Base-by-base conservation (phyloP, 768 basidiomycete species). In the Tephrocybe sp. region DNA sequence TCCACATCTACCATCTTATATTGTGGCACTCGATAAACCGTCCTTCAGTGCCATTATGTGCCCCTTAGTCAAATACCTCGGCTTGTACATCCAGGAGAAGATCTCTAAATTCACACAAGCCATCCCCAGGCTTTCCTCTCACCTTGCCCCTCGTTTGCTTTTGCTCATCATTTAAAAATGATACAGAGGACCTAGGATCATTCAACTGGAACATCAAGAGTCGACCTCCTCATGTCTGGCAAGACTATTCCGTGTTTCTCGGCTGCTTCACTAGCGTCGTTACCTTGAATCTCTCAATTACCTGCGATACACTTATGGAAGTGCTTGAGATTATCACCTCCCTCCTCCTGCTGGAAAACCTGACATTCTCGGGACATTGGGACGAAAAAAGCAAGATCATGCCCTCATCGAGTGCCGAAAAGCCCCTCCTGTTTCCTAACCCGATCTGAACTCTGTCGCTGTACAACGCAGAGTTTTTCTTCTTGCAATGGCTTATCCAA, bases 141-240 rank as follows among this genome's bases (percentile, higher is more conserved):
- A 41, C 16, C 47, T 48, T n/a, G 28, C 21, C 22, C 38, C 39
- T 40, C 47, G 47, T 5, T 48, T 39, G n/a, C 30, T 48, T 15
- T n/a, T 9, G 4, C 27, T 48, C 1, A n/a, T 3, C 6, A 41
- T 48, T 4, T 8, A 27, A n/a, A 8, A 47, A 45, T 21, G 32
- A 45, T n/a, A 21, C 30, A 45, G 44, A 45, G 32, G 32, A 34
- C 9, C 21, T 5, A n/a, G 44, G 36, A 6, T 7, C 15, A 6
- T 35, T 22, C 15, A 34, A 45, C 11, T 32, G 18, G 24, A 16
- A 47, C 7, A 5, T 19, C n/a, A 9, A 16, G 13, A 26, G 16
- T 5, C 27, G 15, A 16, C 34, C 24, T 19, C 21, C 18, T 26
- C 30, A 31, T 9, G 16, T 19, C 26, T 22, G 31, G 28, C 27